phyloP scores from a whole-genome alignment of 495 filamentous ascomycete genomes.

The Endocarpon pusillum region DNA sequence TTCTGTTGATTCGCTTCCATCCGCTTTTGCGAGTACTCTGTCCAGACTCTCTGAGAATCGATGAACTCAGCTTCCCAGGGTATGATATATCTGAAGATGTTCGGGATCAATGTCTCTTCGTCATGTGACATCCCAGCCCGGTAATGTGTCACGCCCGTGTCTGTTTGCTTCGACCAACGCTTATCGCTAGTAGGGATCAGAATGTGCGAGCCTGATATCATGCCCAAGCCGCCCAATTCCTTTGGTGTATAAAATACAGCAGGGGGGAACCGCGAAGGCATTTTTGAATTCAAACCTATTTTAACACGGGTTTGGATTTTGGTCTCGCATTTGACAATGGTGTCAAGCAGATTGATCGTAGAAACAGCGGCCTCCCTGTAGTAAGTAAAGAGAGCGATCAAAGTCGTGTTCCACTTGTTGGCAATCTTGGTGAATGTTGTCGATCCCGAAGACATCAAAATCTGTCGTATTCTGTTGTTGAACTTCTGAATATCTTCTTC shows the following conservation, averaged over 20 bases:
- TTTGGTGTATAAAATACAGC: conserved; percentile 99
- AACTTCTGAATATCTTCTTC: conserved; percentile 98
- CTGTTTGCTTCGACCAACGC: conserved; percentile 95
- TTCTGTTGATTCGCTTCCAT: conserved; percentile 97
- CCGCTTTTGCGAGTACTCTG: conserved; percentile 96
- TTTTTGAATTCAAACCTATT: conserved; percentile 98
- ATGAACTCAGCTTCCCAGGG: conserved; percentile 99
- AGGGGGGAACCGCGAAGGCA: conserved; percentile 97
- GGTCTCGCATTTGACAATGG: conserved; percentile 98
- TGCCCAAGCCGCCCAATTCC: conserved; percentile 91
- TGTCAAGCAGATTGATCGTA: conserved; percentile 88
- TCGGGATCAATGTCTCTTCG: conserved; percentile 93
- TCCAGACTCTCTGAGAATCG: conserved; percentile 97
- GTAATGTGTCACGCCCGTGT: conserved; percentile 94
- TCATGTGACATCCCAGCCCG: conserved; percentile 97
- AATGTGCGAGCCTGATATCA: conserved; percentile 98
- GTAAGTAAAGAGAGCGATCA: conserved; percentile 99
- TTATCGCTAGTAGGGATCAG: conserved; percentile 96
- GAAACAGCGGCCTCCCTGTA: conserved; percentile 98
- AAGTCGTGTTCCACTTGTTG: conserved; percentile 98
- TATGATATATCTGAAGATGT: conserved; percentile 99
- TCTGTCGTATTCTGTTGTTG: conserved; percentile 96
- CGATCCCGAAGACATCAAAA: conserved; percentile 96
- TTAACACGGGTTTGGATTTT: conserved; percentile 99
- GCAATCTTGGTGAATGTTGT: conserved; percentile 99